Conservation (phyloP, 371 early-diverging fungal genomes). For the Actinomucor elegans region DNA sequence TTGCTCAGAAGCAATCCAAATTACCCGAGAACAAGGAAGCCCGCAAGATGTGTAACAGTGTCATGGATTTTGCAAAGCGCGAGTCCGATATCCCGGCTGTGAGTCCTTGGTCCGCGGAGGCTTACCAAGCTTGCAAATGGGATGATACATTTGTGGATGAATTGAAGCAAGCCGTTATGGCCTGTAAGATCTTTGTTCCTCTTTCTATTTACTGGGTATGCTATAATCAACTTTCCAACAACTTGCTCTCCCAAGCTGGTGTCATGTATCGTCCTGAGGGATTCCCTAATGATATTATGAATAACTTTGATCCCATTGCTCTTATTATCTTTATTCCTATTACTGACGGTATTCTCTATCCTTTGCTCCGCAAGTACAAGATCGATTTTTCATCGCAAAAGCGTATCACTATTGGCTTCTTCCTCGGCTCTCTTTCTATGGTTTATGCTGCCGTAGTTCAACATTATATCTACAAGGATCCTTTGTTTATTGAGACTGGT, state of each 20-base stretch:
- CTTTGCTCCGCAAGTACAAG: constrained; percentile 50
- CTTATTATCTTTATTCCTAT: constrained; percentile 71
- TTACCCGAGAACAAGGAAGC: constrained; percentile 37
- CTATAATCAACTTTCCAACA: constrained; percentile 70
- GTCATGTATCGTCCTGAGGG: constrained; percentile 58
- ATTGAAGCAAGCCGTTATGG: constrained; percentile 58
- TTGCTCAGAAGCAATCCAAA: constrained; percentile 38
- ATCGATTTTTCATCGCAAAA: constrained; percentile 30
- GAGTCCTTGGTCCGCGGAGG: constrained; percentile 50
- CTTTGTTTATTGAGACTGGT: constrained; percentile 18
- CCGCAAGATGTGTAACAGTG: constrained; percentile 15
- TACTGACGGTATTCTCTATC: constrained; percentile 64
- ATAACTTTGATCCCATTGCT: constrained; percentile 68
- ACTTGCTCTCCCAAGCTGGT: constrained; percentile 68
- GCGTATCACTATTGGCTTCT: constrained; percentile 60
- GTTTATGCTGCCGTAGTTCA: constrained; percentile 70
- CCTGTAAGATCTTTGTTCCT: constrained; percentile 69
- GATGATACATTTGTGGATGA: constrained; percentile 67
- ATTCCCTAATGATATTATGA: constrained; percentile 58
- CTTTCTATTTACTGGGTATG: constrained; percentile 77
- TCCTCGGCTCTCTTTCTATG: constrained; percentile 59
- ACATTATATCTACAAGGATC: constrained; percentile 59
- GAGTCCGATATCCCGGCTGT: constrained; percentile 33
- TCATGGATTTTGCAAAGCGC: constrained; percentile 58
- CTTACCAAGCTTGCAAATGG: constrained; percentile 44